Evolutionary conservation across 148 eudicot species (phyloP), one percentile per base, ranked within the genome.

Genomic region (Cornus controversa): DNA sequence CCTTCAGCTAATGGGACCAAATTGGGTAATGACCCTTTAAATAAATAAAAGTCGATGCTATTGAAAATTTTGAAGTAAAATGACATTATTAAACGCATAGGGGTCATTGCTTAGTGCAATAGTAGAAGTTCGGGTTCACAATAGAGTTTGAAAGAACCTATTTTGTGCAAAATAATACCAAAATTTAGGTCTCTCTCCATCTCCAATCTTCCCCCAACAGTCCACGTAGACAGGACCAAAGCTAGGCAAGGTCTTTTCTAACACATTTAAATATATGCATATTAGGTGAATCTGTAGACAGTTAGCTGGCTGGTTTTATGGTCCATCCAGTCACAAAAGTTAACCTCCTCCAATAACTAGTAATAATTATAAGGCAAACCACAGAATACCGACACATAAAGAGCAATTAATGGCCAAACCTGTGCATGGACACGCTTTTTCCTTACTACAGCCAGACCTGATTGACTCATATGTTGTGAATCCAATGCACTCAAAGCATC

Each of bases 381-480:
- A 40, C 45, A 6, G 45, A 40, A 8, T 1, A 69, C 53, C 50
- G 37, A 77, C 57, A 53, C 25, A 69, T 50, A 47, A 29, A 66
- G 15, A 31, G 53, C 73, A 69, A 54, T 9, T 18, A 71, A 31
- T 65, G n/a, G 26, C 66, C 63, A 79, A 62, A 94, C 98, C 98
- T 92, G 96, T 23, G 88, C 87, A 78, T 90, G 94, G 67, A 94
- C 89, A 74, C 98, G 89, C 82, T 92, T 94, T 81, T 94, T 94
- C 76, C 93, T 87, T 84, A 84, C 85, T 77, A 94, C 91, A 68
- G 92, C 91, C 85, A 94, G 85, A 72, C 94, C 90, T 8, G 93
- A 89, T 81, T 86, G 96, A 82, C 94, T 92, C 69, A 85, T 78
- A 85, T 84, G 80, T 69, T 94, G 93, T 76, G 92, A 86, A 75